A percentile compares a stretch with the other conserved stretches of the same genome.
These are phyloP conservation scores for Trichophyton rubrum DNA, from an alignment of 2,329 filamentous ascomycete genomes.

Conservation along the genomic window DNA sequence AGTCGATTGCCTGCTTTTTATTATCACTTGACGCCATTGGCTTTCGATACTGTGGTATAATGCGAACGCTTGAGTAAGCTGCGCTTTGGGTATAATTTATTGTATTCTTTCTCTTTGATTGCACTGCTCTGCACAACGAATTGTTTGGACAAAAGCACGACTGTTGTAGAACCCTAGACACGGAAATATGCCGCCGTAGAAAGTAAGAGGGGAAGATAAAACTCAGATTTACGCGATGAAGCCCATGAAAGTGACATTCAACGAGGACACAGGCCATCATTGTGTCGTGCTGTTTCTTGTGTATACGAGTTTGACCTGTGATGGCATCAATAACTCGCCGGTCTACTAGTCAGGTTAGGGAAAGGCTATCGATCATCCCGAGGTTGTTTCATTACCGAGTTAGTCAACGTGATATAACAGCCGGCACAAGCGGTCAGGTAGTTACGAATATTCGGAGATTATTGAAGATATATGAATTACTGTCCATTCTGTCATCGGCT, in stretches of 20 bases:
- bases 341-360: too few species aligned
- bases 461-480: background rate
- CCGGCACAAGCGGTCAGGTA: background rate
- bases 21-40: conserved; percentile 10
- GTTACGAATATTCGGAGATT: background rate
- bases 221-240: too few species aligned
- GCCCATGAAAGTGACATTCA: background rate
- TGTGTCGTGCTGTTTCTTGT: background rate
- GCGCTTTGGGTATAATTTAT: background rate
- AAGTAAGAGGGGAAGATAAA: background rate
- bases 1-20: conserved; percentile 9
- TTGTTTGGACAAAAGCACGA: background rate
- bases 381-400: background rate
- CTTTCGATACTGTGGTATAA: conserved; percentile 14
- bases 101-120: background rate
- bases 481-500: background rate
- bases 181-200: background rate
- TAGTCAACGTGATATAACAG: background rate
- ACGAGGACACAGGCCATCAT: background rate
- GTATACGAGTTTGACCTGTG: background rate
- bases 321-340: too few species aligned
- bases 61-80: conserved; percentile 9
- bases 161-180: background rate
- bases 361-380: background rate
- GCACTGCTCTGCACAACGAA: background rate